Conservation (phyloP, 805 yeast genomes). For the Candida xyloterini region DNA sequence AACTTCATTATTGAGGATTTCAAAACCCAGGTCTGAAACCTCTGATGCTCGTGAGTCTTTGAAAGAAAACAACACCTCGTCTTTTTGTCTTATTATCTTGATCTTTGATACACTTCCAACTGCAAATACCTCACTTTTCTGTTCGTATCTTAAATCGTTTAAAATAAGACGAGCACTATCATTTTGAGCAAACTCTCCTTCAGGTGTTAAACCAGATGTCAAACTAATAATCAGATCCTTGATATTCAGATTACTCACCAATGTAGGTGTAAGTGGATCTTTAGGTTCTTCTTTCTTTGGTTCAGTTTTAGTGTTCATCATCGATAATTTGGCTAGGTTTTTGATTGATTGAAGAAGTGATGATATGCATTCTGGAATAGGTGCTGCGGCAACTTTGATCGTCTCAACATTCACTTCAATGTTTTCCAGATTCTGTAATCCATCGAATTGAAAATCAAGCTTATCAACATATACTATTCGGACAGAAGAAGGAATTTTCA, state of each 20-base stretch:
- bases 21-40: constrained; percentile 51
- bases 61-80: constrained; percentile 27
- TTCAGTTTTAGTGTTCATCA: constrained; percentile 1
- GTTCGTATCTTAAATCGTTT: constrained; percentile 39
- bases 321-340: constrained; percentile 24
- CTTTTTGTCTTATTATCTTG: constrained; percentile 22
- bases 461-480: constrained; percentile 35
- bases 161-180: constrained; percentile 29
- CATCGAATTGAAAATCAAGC: constrained; percentile 45
- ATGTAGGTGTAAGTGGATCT: constrained; percentile 19
- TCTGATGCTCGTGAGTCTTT: constrained; percentile 29
- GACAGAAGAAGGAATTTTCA: constrained; percentile 11
- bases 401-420: constrained; percentile 39
- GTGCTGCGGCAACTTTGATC: constrained; percentile 42
- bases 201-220: constrained; percentile 41
- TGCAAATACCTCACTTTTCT: constrained; percentile 38
- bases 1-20: constrained; percentile 33
- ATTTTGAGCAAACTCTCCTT: constrained; percentile 42
- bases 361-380: constrained; percentile 39
- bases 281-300: constrained; percentile 10
- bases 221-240: constrained; percentile 39
- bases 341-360: constrained; percentile 39
- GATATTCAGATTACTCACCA: constrained; percentile 41
- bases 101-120: constrained; percentile 48
- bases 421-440: constrained; percentile 36